phyloP scores from a whole-genome alignment of 2,329 filamentous ascomycete species.

The Nigrospora oryzae region DNA sequence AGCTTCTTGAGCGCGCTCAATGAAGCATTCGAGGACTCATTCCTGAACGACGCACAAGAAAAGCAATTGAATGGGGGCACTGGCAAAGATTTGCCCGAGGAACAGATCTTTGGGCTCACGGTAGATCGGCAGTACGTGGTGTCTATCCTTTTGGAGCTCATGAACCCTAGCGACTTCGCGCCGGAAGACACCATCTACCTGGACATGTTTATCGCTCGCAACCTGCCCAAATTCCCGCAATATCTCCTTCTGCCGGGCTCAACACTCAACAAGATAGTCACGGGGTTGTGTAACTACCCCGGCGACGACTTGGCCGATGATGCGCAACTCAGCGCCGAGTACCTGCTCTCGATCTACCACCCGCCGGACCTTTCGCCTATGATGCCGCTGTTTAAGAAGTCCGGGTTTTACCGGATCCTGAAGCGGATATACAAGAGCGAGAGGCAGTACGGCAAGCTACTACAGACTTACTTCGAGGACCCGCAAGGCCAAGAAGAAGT shows the following conservation, averaged over 20 bases:
- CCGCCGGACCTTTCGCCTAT: constrained; percentile 72
- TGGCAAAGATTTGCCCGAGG: constrained; percentile 47
- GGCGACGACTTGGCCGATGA: constrained; percentile 77
- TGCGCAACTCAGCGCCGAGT: constrained; percentile 94
- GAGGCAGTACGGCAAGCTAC: constrained; percentile 67
- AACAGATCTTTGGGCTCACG: constrained; percentile 59
- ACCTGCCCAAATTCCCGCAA: constrained; percentile 92
- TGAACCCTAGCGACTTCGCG: constrained; percentile 70
- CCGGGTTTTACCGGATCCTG: constrained; percentile 82
- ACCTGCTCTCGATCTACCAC: constrained; percentile 86
- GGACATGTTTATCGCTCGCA: constrained; percentile 97
- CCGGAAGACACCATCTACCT: constrained; percentile 83
- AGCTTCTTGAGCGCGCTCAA: constrained; percentile 94
- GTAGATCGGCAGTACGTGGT: constrained; percentile 90
- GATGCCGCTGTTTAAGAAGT: constrained; percentile 69
- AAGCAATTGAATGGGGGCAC: constrained; percentile 46
- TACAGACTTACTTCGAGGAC: constrained; percentile 81
- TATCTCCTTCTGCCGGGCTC: constrained; percentile 87
- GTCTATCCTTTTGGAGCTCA: constrained; percentile 83
- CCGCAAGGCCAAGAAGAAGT: constrained; percentile 64
- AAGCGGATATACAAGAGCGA: constrained; percentile 81
- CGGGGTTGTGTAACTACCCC: constrained; percentile 78
- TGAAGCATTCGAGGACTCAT: constrained; percentile 92
- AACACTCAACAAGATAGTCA: constrained; percentile 70
- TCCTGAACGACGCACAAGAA: constrained; percentile 74